Conservation (phyloP, 1,139 yeast genomes). For the Magnusiomyces paraingens region DNA sequence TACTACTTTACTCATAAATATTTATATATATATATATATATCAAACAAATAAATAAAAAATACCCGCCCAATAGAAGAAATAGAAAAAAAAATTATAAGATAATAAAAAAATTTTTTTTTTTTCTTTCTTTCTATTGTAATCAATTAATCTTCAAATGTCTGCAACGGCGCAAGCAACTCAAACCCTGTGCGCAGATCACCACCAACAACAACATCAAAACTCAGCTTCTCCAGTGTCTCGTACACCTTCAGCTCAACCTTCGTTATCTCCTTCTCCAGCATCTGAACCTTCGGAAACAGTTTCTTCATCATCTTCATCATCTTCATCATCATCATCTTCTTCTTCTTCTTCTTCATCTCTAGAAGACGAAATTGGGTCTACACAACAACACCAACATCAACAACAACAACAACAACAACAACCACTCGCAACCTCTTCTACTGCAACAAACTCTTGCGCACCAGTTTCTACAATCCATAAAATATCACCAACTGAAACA, state of each 20-base stretch:
- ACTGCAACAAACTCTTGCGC: too few species aligned
- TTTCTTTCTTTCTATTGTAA: too few species aligned
- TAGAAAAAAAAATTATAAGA: neutral
- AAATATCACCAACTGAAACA: too few species aligned
- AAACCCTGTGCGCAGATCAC: too few species aligned
- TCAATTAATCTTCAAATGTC: too few species aligned
- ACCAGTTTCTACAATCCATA: too few species aligned
- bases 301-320: neutral
- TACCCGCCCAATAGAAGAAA: too few species aligned
- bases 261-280: neutral
- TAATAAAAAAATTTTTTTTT: neutral
- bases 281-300: neutral
- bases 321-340: neutral
- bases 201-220: neutral
- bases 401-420: slow-evolving; percentile 1
- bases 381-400: neutral
- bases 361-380: too few species aligned
- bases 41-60: too few species aligned
- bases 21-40: too few species aligned
- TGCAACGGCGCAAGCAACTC: too few species aligned
- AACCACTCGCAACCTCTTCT: neutral
- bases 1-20: too few species aligned
- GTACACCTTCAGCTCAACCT: neutral
- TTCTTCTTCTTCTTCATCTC: neutral
- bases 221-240: neutral